These are phyloP conservation scores for Fusarium duplospermum DNA, from an alignment of 2,329 filamentous ascomycete genomes.

Conservation along the genomic window DNA sequence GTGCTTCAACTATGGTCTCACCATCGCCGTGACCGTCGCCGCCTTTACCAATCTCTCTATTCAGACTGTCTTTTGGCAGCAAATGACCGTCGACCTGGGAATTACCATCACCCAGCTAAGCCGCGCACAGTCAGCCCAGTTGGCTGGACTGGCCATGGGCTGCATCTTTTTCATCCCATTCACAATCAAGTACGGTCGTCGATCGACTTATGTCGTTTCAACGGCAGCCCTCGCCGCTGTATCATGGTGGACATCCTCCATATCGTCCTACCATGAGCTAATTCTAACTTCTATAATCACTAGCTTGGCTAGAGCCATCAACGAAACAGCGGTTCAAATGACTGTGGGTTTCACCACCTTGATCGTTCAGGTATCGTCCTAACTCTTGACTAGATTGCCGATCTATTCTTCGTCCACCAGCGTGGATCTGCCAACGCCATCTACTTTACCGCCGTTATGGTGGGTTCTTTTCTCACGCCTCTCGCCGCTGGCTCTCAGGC, in stretches of 20 bases:
- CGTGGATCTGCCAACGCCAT: conserved; percentile 47
- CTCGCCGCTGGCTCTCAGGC: conserved; percentile 46
- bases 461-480: conserved; percentile 47
- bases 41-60: conserved; percentile 45
- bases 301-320: conserved; percentile 53
- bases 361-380: background rate
- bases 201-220: conserved; percentile 46
- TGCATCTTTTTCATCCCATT: conserved; percentile 51
- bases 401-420: conserved; percentile 50
- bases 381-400: conserved; percentile 39
- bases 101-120: conserved; percentile 43
- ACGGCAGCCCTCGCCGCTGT: conserved; percentile 39
- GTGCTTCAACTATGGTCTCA: conserved; percentile 44
- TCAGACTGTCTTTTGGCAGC: conserved; percentile 48
- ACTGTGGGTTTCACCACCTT: conserved; percentile 35
- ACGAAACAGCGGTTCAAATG: conserved; percentile 55
- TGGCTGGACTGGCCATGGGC: conserved; percentile 48
- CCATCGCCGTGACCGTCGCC: conserved; percentile 43
- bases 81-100: conserved; percentile 47
- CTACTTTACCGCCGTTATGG: conserved; percentile 48
- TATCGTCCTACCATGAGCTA: conserved; percentile 38
- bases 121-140: conserved; percentile 43
- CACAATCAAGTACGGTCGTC: conserved; percentile 50
- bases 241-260: conserved; percentile 39
- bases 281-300: conserved; percentile 42